Base-by-base conservation (phyloP, 73 alveolate species). In the Paramecium biaurelia region DNA sequence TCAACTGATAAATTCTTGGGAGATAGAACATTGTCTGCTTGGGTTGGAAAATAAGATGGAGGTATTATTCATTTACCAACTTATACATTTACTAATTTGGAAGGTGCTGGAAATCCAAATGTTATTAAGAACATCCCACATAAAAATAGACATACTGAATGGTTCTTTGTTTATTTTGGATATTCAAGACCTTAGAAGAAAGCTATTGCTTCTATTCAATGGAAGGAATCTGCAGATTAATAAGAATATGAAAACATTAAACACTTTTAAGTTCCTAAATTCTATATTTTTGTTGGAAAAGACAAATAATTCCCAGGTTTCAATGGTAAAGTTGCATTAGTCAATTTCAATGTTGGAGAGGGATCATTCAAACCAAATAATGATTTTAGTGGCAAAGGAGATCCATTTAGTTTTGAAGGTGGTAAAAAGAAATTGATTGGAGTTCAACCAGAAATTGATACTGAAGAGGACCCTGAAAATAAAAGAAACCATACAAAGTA, bases 51-150 rank as follows among this genome's bases (percentile, higher is more conserved):
- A 43, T 21, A 38, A 24, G 70, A 45, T 20, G 90, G 90, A 24
- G 90, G 90, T 18, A 79, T 79, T 8, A 58, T 85, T 7, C 92
- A 85, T 7, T 58, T 49, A 7, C 89, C 92, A 21, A 85, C 92
- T 0, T 85, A 85, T 12, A 58, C 92, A 34, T 85, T 15, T 18
- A 85, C 88, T 9, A 85, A 56, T 38, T 34, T 53, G 14, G 58
- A 85, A 41, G 92, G 92, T 11, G 92, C 92, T 28, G 92, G 92
- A 20, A 85, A 57, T 38, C 45, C 92, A 21, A 85, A 85, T 70
- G 41, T 35, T 21, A 24, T 34, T 38, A 49, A 85, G 26, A 85
- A 85, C 7, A 85, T 85, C 12, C 89, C 67, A 26, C 92, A 85
- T 42, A 1, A 85, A 63, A 38, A 85, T 45, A 79, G 90, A 79